Percentiles rank a stretch among this genome's conserved stretches.
phyloP scores from a whole-genome alignment of 768 basidiomycete genomes.

The Boletus reticuloceps region DNA sequence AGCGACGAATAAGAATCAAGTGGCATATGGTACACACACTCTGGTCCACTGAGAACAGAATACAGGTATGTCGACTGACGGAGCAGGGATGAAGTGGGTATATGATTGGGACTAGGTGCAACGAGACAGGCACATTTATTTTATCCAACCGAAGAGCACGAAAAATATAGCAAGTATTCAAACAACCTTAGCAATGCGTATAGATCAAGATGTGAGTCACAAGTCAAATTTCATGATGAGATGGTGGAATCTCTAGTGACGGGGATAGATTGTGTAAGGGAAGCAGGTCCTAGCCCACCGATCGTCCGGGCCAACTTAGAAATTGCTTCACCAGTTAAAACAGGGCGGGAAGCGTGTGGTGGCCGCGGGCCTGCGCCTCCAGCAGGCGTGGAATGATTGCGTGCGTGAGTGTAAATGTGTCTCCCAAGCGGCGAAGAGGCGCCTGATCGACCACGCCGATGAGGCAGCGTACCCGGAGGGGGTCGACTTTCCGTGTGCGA shows the following conservation, averaged over 20 bases:
- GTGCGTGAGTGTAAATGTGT: slow-evolving; percentile 37
- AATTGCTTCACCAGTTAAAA: slow-evolving; percentile 71
- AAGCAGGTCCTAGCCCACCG: slow-evolving; percentile 33
- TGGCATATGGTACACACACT: slow-evolving; percentile 23
- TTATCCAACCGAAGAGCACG: slow-evolving; percentile 17
- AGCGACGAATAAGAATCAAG: slow-evolving; percentile 14
- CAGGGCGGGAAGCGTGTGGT: slow-evolving; percentile 53
- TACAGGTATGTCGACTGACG: slow-evolving; percentile 21
- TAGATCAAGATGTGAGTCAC: slow-evolving; percentile 9
- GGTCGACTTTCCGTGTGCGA: slow-evolving; percentile 56
- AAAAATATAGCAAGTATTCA: slow-evolving; percentile 12
- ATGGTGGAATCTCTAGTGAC: slow-evolving; percentile 28
- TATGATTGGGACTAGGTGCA: slow-evolving; percentile 14
- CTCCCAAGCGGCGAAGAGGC: slow-evolving; percentile 43
- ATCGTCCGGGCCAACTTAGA: slow-evolving; percentile 64
- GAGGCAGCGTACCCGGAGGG: slow-evolving; percentile 20
- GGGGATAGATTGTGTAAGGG: slow-evolving; percentile 27
- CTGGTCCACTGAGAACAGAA: slow-evolving; percentile 7
- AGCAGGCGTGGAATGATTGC: slow-evolving; percentile 64
- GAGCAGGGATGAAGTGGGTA: slow-evolving; percentile 23
- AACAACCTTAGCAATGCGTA: slow-evolving; percentile 8
- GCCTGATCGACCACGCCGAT: slow-evolving; percentile 42
- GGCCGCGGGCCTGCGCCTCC: slow-evolving; percentile 38
- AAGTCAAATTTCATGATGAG: slow-evolving; percentile 15
- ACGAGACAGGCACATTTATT: slow-evolving; percentile 10